phyloP scores from a whole-genome alignment of 2,329 filamentous ascomycete species.

The Diaporthe nobilis region DNA sequence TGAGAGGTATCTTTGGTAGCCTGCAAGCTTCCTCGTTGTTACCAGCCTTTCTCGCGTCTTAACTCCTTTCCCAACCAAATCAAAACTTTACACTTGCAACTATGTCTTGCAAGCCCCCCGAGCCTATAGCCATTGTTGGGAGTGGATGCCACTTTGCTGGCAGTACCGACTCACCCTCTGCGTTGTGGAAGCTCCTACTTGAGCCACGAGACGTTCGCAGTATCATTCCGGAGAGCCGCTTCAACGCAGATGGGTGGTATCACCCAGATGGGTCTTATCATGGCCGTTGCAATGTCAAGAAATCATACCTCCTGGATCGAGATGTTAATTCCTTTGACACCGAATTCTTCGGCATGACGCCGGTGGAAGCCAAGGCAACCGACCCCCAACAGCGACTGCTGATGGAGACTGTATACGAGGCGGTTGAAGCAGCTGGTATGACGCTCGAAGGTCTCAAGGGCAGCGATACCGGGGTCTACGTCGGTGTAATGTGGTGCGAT shows the following conservation, averaged over 20 bases:
- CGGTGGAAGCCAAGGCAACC: conserved; percentile 51
- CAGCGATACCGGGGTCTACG: conserved; percentile 43
- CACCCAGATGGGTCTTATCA: conserved; percentile 44
- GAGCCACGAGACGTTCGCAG: conserved; percentile 29
- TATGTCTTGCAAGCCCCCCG: neutral
- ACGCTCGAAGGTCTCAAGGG: conserved; percentile 32
- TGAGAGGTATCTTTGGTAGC: no score
- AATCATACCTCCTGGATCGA: conserved; percentile 45
- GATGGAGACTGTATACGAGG: conserved; percentile 57
- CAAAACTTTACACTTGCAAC: neutral
- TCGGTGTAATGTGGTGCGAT: conserved; percentile 46
- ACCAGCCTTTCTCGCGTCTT: neutral
- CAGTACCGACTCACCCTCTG: neutral
- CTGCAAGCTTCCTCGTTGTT: no score
- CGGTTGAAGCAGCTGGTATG: conserved; percentile 44
- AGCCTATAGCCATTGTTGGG: conserved; percentile 32
- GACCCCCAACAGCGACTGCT: conserved; percentile 56
- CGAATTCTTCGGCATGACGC: conserved; percentile 54
- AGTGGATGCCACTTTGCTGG: conserved; percentile 36
- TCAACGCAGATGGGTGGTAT: conserved; percentile 42
- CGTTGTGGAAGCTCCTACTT: conserved; percentile 28
- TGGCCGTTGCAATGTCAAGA: conserved; percentile 45
- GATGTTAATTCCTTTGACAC: conserved; percentile 50
- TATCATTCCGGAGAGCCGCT: conserved; percentile 33
- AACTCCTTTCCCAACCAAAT: neutral